These are phyloP conservation scores for Sugiyamaella paludigena DNA, from an alignment of 1,139 yeast species.

Conservation along the genomic window DNA sequence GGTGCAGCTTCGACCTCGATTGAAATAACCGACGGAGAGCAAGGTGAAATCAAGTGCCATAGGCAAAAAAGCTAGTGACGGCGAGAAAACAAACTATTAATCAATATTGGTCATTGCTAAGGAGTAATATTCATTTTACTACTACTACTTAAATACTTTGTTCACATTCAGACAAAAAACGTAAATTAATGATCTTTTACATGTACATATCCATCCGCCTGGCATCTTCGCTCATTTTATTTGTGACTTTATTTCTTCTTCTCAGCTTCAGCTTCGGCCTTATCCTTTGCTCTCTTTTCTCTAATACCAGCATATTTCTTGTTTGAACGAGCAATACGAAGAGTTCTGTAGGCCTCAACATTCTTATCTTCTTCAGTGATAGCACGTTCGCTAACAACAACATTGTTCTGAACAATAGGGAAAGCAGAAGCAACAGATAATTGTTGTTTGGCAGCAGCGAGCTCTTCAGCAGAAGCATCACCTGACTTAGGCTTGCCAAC, in stretches of 20 bases:
- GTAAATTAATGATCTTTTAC: no score
- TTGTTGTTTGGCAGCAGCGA: slow-evolving; percentile 69
- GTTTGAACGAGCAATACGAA: slow-evolving; percentile 91
- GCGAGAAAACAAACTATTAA: no score
- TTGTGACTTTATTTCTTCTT: slow-evolving; percentile 83
- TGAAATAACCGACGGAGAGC: no score
- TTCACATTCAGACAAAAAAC: no score
- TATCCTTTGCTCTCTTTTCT: slow-evolving; percentile 95
- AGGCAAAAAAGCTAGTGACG: no score
- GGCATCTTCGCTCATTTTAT: no score
- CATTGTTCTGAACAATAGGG: slow-evolving; percentile 84
- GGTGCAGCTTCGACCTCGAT: no score
- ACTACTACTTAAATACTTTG: neutral
- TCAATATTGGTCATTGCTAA: no score
- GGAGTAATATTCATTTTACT: no score
- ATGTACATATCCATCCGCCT: no score
- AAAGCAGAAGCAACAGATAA: slow-evolving; percentile 71
- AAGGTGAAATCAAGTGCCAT: no score
- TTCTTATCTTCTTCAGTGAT: slow-evolving; percentile 78
- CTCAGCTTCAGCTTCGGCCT: slow-evolving; percentile 99
- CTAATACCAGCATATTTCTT: slow-evolving; percentile 93
- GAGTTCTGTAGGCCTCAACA: slow-evolving; percentile 80
- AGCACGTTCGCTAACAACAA: slow-evolving; percentile 83
- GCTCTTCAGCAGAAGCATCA: slow-evolving; percentile 63
- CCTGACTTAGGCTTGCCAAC: slow-evolving; percentile 52